phyloP scores from a whole-genome alignment of 371 early-diverging fungal species.

The Mortierella sp. region DNA sequence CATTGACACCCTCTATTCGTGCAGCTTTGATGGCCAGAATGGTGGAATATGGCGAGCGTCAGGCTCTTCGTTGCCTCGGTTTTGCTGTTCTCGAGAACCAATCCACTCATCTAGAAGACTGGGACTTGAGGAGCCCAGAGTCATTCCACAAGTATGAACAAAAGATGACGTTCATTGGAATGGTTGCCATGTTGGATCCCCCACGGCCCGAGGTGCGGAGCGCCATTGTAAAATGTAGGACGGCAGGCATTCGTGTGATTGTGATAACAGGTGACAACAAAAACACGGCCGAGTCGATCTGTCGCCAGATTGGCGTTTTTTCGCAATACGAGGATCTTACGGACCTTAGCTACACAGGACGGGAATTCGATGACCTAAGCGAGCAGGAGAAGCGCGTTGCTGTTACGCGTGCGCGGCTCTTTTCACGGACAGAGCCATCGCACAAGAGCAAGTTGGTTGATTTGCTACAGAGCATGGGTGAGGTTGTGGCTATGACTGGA shows the following conservation, averaged over 20 bases:
- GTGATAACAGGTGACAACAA: slow-evolving; percentile 99
- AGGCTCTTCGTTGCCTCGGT: slow-evolving; percentile 91
- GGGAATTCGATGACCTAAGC: slow-evolving; percentile 74
- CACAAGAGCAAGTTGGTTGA: slow-evolving; percentile 80
- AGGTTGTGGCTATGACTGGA: slow-evolving; percentile 85
- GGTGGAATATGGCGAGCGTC: slow-evolving; percentile 78
- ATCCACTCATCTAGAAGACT: slow-evolving; percentile 55
- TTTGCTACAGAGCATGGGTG: slow-evolving; percentile 72
- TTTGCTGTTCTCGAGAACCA: slow-evolving; percentile 86
- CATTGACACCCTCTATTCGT: slow-evolving; percentile 67
- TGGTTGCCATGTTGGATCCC: slow-evolving; percentile 97
- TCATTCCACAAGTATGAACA: slow-evolving; percentile 78
- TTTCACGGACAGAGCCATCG: slow-evolving; percentile 81
- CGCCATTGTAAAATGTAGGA: slow-evolving; percentile 85
- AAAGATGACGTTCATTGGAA: slow-evolving; percentile 91
- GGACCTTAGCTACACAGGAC: slow-evolving; percentile 90
- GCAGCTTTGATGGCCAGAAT: slow-evolving; percentile 65
- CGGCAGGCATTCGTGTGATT: slow-evolving; percentile 96
- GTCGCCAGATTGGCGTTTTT: slow-evolving; percentile 94
- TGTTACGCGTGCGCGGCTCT: slow-evolving; percentile 72
- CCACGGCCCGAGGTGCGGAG: slow-evolving; percentile 92
- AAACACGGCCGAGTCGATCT: slow-evolving; percentile 95
- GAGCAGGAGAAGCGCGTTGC: slow-evolving; percentile 60
- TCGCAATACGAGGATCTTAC: slow-evolving; percentile 72
- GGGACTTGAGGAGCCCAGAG: slow-evolving; percentile 71